Conservation (phyloP, 1,139 yeast genomes). For the Candida glucosophila region DNA sequence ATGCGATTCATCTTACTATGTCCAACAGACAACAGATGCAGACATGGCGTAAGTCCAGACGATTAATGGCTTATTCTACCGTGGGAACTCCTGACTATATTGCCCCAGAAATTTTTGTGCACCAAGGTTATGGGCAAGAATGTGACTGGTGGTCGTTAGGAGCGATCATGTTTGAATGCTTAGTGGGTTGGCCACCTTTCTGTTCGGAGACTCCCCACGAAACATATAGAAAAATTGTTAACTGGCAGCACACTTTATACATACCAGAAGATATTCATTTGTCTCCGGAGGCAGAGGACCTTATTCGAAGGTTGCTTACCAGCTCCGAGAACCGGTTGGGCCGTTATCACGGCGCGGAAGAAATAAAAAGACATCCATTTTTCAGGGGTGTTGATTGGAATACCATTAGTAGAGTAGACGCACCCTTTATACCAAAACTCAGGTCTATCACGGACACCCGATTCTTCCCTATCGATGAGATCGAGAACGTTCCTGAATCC, state of each 20-base stretch:
- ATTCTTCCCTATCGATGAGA: slow-evolving; percentile 96
- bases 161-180: slow-evolving; percentile 97
- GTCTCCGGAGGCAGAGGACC: slow-evolving; percentile 89
- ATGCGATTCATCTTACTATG: slow-evolving; percentile 91
- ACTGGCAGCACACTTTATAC: slow-evolving; percentile 88
- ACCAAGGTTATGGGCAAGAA: slow-evolving; percentile 97
- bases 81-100: slow-evolving; percentile 99
- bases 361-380: slow-evolving; percentile 86
- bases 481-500: slow-evolving; percentile 90
- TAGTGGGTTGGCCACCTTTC: slow-evolving; percentile 99
- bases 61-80: slow-evolving; percentile 96
- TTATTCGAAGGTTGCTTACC: slow-evolving; percentile 75
- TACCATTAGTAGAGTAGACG: slow-evolving; percentile 83
- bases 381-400: slow-evolving; percentile 97
- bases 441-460: slow-evolving; percentile 87
- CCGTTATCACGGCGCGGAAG: slow-evolving; percentile 87
- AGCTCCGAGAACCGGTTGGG: slow-evolving; percentile 84
- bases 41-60: slow-evolving; percentile 94
- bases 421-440: slow-evolving; percentile 70
- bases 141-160: slow-evolving; percentile 99
- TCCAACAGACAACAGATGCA: slow-evolving; percentile 95
- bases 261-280: slow-evolving; percentile 95
- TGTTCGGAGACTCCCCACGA: slow-evolving; percentile 99
- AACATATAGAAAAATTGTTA: slow-evolving; percentile 87
- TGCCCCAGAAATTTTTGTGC: slow-evolving; percentile 95